Evolutionary conservation across 768 basidiomycete species (phyloP).

Genomic region (Tricholoma hemisulphureum): DNA sequence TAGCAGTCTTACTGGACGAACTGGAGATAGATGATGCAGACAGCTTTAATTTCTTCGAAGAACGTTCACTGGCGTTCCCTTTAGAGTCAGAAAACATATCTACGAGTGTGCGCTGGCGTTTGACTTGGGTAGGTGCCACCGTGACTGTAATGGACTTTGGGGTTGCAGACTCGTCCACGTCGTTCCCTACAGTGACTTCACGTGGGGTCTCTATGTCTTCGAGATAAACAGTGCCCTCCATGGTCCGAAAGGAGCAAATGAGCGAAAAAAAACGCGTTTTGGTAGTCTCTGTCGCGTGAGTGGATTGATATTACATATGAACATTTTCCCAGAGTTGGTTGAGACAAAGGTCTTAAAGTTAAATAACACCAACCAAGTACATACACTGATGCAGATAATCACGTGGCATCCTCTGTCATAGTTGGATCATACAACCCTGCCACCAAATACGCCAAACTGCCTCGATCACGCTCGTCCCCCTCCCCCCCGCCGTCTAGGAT

Average conservation of each 20-base stretch:
- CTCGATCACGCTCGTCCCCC: conserved; percentile 76
- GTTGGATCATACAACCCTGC: neutral
- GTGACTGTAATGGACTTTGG: neutral
- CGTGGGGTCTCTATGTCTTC: conserved; percentile 40
- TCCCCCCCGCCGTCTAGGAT: conserved; percentile 65
- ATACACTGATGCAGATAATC: conserved; percentile 1
- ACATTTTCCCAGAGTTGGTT: conserved; percentile 6
- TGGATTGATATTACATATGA: conserved; percentile 4
- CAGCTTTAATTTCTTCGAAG: conserved; percentile 50
- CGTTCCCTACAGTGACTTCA: conserved; percentile 7
- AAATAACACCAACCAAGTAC: conserved; percentile 12
- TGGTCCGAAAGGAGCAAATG: conserved; percentile 7
- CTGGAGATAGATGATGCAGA: conserved; percentile 22
- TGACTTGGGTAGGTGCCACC: conserved; percentile 21
- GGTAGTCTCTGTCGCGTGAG: conserved; percentile 4
- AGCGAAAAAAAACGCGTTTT: conserved; percentile 14
- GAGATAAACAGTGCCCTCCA: conserved; percentile 35
- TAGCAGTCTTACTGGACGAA: conserved; percentile 14
- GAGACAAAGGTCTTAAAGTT: neutral
- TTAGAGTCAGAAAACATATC: conserved; percentile 56
- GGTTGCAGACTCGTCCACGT: conserved; percentile 3
- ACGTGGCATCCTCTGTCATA: conserved; percentile 1
- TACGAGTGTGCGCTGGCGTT: conserved; percentile 62
- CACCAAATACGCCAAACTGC: conserved; percentile 53
- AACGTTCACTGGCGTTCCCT: conserved; percentile 28